Evolutionary conservation across 2,329 filamentous ascomycete species (phyloP).

Genomic region (Fusarium heterosporum): DNA sequence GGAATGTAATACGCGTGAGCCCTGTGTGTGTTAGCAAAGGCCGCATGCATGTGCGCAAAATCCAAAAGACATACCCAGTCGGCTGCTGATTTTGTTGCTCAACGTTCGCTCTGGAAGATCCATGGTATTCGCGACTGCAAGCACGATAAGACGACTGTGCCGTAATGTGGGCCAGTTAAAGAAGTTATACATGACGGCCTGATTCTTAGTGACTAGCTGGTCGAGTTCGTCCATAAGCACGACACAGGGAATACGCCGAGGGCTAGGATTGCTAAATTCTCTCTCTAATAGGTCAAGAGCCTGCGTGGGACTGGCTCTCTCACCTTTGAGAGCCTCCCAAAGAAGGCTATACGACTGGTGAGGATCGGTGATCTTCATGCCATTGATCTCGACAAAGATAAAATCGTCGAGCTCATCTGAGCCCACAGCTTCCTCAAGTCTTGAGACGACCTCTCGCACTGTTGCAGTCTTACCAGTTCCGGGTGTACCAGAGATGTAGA

Average conservation of each 20-base stretch:
- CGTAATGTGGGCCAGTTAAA: constrained; percentile 98
- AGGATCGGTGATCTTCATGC: constrained; percentile 99
- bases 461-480: constrained; percentile 98
- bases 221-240: constrained; percentile 99
- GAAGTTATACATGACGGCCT: constrained; percentile 99
- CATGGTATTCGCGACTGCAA: constrained; percentile 99
- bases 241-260: constrained; percentile 91
- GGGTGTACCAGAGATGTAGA: constrained; percentile 99
- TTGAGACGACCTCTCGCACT: constrained; percentile 91
- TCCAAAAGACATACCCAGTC: constrained; percentile 66
- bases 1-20: constrained; percentile 94
- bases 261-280: constrained; percentile 92
- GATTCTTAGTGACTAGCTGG: constrained; percentile 96
- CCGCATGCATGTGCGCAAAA: too few species aligned
- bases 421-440: constrained; percentile 86
- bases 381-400: constrained; percentile 99
- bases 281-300: constrained; percentile 90
- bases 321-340: constrained; percentile 95
- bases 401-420: constrained; percentile 97
- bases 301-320: constrained; percentile 91
- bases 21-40: constrained; percentile 54
- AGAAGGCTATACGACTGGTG: constrained; percentile 95
- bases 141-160: constrained; percentile 92
- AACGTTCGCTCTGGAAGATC: constrained; percentile 95
- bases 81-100: constrained; percentile 98